Conservation (phyloP, 352 stramenopile species). For the Globisporangium splendens region DNA sequence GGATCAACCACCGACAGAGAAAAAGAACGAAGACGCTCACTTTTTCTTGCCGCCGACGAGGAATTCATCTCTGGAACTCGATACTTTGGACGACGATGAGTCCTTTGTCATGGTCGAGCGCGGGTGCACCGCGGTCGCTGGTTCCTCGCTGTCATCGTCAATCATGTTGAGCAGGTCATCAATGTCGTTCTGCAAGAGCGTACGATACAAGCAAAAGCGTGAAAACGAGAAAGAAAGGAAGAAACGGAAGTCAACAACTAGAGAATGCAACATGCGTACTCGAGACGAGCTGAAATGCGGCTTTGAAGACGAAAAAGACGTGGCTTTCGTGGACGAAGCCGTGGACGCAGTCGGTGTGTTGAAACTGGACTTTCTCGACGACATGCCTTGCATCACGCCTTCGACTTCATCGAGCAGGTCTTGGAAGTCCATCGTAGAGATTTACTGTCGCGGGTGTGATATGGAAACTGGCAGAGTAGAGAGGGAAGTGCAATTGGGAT, state of each 20-base stretch:
- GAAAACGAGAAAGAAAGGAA: background rate
- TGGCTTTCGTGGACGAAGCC: background rate
- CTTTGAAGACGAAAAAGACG: background rate
- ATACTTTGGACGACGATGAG: background rate
- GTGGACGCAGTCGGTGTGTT: background rate
- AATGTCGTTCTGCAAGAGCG: conserved; percentile 53
- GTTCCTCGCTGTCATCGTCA: conserved; percentile 32
- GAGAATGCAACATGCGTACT: background rate
- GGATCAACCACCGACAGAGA: background rate
- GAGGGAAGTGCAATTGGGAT: too few species aligned
- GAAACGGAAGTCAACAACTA: too few species aligned
- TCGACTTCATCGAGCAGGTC: conserved; percentile 74
- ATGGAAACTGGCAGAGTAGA: too few species aligned
- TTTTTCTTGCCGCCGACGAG: conserved; percentile 56
- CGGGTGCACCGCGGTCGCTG: conserved; percentile 27
- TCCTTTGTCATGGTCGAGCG: conserved; percentile 10
- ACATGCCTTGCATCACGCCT: conserved; percentile 42
- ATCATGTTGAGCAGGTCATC: conserved; percentile 75
- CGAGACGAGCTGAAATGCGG: conserved; percentile 3
- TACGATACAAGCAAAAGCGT: conserved; percentile 1
- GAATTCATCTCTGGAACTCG: conserved; percentile 23
- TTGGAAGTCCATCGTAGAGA: conserved; percentile 55
- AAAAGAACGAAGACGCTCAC: conserved; percentile 16
- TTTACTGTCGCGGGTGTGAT: background rate
- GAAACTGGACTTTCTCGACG: conserved; percentile 11